phyloP scores from a whole-genome alignment of 345 rosid genomes.

The Rhodamnia argentea region DNA sequence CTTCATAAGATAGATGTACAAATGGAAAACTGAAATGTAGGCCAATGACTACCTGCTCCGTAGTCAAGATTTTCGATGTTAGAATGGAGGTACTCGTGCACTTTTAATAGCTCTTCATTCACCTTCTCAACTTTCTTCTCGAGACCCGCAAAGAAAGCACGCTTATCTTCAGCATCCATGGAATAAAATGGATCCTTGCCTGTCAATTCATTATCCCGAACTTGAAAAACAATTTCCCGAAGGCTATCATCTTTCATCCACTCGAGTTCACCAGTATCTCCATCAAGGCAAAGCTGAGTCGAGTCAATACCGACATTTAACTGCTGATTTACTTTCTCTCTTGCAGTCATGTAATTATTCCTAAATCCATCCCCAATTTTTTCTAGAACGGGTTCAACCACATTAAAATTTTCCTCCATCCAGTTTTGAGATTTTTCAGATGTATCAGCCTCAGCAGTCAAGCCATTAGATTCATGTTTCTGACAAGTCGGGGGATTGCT shows the following conservation, averaged over 20 bases:
- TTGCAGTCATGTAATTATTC: slow-evolving; percentile 61
- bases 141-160: slow-evolving; percentile 71
- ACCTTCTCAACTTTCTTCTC: slow-evolving; percentile 75
- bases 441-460: slow-evolving; percentile 12
- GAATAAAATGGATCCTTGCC: slow-evolving; percentile 80
- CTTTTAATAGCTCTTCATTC: slow-evolving; percentile 50
- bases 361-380: slow-evolving; percentile 72
- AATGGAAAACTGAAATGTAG: neutral
- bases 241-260: slow-evolving; percentile 90
- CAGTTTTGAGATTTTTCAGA: slow-evolving; percentile 34
- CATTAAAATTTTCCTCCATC: slow-evolving; percentile 57
- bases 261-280: slow-evolving; percentile 53
- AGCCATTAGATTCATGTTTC: neutral
- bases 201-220: slow-evolving; percentile 79
- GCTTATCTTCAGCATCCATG: slow-evolving; percentile 62
- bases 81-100: slow-evolving; percentile 80
- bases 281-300: slow-evolving; percentile 29
- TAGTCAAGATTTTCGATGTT: slow-evolving; percentile 87
- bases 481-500: neutral
- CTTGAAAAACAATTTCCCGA: slow-evolving; percentile 69
- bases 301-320: slow-evolving; percentile 20
- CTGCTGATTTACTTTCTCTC: slow-evolving; percentile 33
- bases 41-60: slow-evolving; percentile 61
- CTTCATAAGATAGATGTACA: neutral
- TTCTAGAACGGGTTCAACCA: slow-evolving; percentile 52